phyloP scores from a whole-genome alignment of 2,329 filamentous ascomycete species.

The Aureobasidium sp. region DNA sequence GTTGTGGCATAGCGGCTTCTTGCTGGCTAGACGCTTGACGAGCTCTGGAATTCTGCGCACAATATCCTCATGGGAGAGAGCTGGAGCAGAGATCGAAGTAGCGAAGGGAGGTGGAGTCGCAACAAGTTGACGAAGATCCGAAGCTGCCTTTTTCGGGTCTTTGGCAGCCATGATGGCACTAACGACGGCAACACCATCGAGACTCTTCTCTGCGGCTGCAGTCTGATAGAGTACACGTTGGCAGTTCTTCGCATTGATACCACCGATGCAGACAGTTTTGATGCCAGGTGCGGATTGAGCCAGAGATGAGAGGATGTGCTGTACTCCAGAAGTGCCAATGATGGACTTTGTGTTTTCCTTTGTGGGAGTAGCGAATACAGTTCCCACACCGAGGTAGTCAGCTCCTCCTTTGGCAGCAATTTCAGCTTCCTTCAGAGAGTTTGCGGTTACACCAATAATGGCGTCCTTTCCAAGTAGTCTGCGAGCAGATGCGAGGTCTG shows the following conservation, averaged over 20 bases:
- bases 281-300: constrained; percentile 37
- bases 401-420: constrained; percentile 68
- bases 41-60: constrained; percentile 24
- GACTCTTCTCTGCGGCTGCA: constrained; percentile 46
- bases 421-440: constrained; percentile 64
- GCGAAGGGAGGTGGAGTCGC: constrained; percentile 34
- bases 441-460: constrained; percentile 86
- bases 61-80: constrained; percentile 26
- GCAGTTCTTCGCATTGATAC: constrained; percentile 71
- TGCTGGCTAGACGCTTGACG: constrained; percentile 54
- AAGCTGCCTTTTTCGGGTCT: constrained; percentile 59
- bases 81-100: constrained; percentile 20
- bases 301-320: constrained; percentile 58
- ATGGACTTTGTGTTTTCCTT: constrained; percentile 83
- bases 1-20: constrained; percentile 77
- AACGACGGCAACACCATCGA: constrained; percentile 82
- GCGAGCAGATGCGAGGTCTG: constrained; percentile 59
- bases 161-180: constrained; percentile 74
- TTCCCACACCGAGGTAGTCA: constrained; percentile 85
- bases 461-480: constrained; percentile 65
- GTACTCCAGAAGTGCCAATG: constrained; percentile 66
- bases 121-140: constrained; percentile 53
- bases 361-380: constrained; percentile 77
- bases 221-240: constrained; percentile 70
- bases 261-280: constrained; percentile 78